phyloP scores from a whole-genome alignment of 2,329 filamentous ascomycete genomes.

The Hymenoscyphus fructigenus region DNA sequence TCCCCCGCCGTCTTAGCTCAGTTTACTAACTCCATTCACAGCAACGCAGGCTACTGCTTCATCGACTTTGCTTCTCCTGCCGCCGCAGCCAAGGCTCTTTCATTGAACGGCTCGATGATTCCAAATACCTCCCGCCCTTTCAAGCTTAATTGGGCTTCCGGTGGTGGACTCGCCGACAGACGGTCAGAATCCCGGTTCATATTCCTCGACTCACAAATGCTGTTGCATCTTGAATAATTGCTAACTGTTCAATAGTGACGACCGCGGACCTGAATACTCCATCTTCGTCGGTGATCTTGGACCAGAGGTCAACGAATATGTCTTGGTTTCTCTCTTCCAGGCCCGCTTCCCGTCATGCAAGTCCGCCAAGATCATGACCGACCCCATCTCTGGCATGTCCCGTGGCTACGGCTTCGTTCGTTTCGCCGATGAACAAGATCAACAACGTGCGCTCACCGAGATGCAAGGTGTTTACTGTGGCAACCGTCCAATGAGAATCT shows the following conservation, averaged over 20 bases:
- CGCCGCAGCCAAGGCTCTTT: conserved; percentile 87
- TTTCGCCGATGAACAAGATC: conserved; percentile 92
- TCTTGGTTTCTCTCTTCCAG: conserved; percentile 95
- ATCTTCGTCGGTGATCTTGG: conserved; percentile 98
- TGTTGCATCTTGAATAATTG: conserved; percentile 12
- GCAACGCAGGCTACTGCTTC: conserved; percentile 98
- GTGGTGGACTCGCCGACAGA: conserved; percentile 90
- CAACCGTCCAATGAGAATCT: conserved; percentile 98
- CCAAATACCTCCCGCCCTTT: conserved; percentile 94
- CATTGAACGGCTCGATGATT: conserved; percentile 82
- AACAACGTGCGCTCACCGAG: conserved; percentile 91
- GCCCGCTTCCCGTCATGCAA: conserved; percentile 96
- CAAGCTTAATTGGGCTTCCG: conserved; percentile 99
- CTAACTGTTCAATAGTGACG: conserved; percentile 63
- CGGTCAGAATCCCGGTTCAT: conserved; percentile 56
- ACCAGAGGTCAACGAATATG: conserved; percentile 98
- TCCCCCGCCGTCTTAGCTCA: neutral
- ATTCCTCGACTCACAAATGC: conserved; percentile 25
- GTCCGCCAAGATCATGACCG: conserved; percentile 99
- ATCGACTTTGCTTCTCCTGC: conserved; percentile 85
- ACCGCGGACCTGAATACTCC: conserved; percentile 91
- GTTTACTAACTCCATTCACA: conserved; percentile 39
- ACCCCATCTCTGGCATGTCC: conserved; percentile 95
- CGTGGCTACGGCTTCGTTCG: conserved; percentile 97
- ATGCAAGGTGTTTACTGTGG: conserved; percentile 99